Evolutionary conservation across 1,139 yeast genomes (phyloP), one percentile per base, ranked within the genome.

Genomic region (Geotrichum aggregatum): DNA sequence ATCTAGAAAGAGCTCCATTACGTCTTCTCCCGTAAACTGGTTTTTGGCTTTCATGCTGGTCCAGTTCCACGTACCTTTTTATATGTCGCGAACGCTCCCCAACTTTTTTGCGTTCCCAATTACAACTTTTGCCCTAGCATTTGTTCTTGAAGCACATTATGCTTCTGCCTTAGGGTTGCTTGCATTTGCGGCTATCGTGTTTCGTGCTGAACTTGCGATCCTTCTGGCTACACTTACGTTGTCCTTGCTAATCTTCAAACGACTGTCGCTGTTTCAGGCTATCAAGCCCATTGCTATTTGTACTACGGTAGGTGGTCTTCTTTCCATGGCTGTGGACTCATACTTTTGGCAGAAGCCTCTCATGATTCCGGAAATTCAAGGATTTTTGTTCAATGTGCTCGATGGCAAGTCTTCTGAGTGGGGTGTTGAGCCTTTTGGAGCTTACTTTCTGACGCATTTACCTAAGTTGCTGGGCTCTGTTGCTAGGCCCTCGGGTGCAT

Each of bases 81-180:
- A 91, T 65, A 73, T 86, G 5, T 77, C 95, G 2, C 75, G 98
- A 58, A 82, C 95, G 0, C 73, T 92, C 56, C 97, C 98, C 10
- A 91, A 91, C 67, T 86, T 88, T 67, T 70, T 91, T 39, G 95
- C 88, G 0, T 72, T 91, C 50, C 96, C 98, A 1, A 63, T 87
- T 38, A 83, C 85, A 1, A 79, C 79, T 54, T 63, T 70, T 50
- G 83, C 86, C 0, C 59, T 84, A 42, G 71, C 81, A 11, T 74
- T 73, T 60, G 63, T 82, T 14, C 61, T 87, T 16, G 60, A 62
- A 28, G 87, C 83, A 7, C 75, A 79, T 45, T 69, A 73, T 57
- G 61, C 74, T 0, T 55, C 61, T 28, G 87, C 89, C 0, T 66
- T 88, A 41, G 66, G 77, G 0, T 66, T 86, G 63, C 66, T 87